A percentile compares a stretch with the other conserved stretches of the same genome.
Conservation (phyloP, 2,329 filamentous ascomycete species). For the Catunica adiposa region DNA sequence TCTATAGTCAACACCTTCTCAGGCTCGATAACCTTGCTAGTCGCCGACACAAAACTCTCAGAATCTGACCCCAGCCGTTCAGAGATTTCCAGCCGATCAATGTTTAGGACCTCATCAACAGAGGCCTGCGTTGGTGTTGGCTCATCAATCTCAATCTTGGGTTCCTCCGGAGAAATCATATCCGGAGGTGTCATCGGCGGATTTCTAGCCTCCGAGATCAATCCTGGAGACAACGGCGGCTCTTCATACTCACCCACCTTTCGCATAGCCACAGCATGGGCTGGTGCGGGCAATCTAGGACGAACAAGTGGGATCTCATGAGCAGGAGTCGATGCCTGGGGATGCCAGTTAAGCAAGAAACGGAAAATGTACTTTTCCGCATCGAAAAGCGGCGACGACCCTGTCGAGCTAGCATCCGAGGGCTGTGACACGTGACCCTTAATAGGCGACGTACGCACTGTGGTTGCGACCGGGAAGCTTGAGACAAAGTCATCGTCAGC, state of each 20-base stretch:
- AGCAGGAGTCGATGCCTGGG: slow-evolving; percentile 18
- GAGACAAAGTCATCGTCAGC: slow-evolving; percentile 16
- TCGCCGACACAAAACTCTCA: not conserved
- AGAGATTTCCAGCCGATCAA: not conserved
- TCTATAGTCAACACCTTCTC: not conserved
- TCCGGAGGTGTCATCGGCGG: slow-evolving; percentile 21
- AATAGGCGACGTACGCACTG: slow-evolving; percentile 19
- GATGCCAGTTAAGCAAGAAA: slow-evolving; percentile 53
- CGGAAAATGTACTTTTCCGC: slow-evolving; percentile 51
- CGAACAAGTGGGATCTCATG: slow-evolving; percentile 41
- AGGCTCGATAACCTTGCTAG: not conserved
- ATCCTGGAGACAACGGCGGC: slow-evolving; percentile 19
- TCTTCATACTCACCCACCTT: slow-evolving; percentile 21
- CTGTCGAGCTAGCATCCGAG: slow-evolving; percentile 36
- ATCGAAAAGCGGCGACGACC: slow-evolving; percentile 37
- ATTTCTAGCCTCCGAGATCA: slow-evolving; percentile 36
- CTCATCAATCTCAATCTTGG: not conserved
- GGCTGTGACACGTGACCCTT: slow-evolving; percentile 22
- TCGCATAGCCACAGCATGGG: slow-evolving; percentile 41
- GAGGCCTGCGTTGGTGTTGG: slow-evolving; percentile 1
- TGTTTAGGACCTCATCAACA: not conserved
- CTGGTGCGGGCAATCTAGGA: slow-evolving; percentile 53
- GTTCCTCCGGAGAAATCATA: not conserved
- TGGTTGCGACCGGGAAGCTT: not conserved
- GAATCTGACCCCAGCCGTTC: not conserved